Evolutionary conservation across 257 asterid species (phyloP).

Genomic region (Jasminum sambac): DNA sequence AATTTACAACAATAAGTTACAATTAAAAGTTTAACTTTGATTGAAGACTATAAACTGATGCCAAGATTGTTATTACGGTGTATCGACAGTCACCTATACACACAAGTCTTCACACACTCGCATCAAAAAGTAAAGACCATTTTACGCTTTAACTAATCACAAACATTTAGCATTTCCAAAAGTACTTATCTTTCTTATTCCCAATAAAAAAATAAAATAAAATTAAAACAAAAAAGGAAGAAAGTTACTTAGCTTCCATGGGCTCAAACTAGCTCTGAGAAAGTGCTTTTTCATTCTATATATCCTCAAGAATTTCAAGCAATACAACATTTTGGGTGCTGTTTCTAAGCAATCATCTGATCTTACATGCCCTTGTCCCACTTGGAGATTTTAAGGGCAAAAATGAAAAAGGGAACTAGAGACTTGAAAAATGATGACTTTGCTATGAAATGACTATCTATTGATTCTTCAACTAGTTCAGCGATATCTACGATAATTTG

Average conservation of each 20-base stretch:
- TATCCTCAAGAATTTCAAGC: neutral
- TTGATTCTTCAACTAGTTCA: slow-evolving; percentile 31
- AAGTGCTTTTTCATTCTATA: neutral
- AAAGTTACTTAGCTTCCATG: too few species aligned
- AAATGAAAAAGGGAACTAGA: too few species aligned
- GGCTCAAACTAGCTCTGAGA: neutral
- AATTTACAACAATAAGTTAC: too few species aligned
- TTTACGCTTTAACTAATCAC: too few species aligned
- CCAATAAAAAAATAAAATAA: neutral
- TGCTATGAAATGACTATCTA: neutral
- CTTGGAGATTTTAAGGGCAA: neutral
- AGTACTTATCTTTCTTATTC: neutral
- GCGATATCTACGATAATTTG: slow-evolving; percentile 73
- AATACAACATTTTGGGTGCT: slow-evolving; percentile 1
- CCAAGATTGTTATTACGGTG: too few species aligned
- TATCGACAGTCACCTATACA: too few species aligned
- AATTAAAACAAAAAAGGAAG: too few species aligned
- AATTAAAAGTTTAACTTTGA: too few species aligned
- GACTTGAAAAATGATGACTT: neutral
- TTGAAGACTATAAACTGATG: too few species aligned
- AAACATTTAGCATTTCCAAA: too few species aligned
- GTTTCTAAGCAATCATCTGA: neutral
- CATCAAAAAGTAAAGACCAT: too few species aligned
- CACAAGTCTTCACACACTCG: too few species aligned
- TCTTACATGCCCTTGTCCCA: neutral